These are phyloP conservation scores for Phytopythium ostracodes DNA, from an alignment of 352 stramenopile species.

Conservation along the genomic window DNA sequence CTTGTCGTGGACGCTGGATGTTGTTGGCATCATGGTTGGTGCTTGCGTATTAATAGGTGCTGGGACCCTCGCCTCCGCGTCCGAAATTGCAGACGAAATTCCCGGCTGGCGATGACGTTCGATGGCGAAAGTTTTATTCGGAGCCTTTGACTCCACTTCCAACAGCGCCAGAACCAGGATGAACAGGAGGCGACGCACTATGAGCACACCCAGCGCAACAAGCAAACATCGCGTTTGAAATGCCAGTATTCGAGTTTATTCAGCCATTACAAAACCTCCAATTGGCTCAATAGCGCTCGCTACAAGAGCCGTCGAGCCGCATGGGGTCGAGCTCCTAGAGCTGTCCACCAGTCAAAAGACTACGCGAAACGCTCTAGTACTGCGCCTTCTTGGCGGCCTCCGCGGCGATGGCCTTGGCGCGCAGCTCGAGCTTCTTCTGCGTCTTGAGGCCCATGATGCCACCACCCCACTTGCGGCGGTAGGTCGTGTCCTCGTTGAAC, in stretches of 20 bases:
- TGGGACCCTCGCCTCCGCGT: no score
- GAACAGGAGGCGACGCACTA: no score
- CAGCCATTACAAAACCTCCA: conserved; percentile 34
- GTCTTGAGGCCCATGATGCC: conserved; percentile 99
- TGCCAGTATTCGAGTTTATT: conserved; percentile 26
- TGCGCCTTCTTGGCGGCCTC: conserved; percentile 99
- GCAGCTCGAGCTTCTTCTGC: conserved; percentile 98
- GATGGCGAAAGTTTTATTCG: no score
- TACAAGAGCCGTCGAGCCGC: conserved; percentile 8
- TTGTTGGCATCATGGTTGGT: no score
- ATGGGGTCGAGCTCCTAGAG: conserved; percentile 1
- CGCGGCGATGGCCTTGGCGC: conserved; percentile 95
- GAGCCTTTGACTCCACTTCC: no score
- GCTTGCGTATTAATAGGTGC: no score
- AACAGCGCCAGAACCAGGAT: no score
- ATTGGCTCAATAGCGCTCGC: background rate
- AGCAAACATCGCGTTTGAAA: background rate
- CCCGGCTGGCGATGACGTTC: no score
- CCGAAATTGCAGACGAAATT: no score
- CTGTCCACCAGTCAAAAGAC: conserved; percentile 2
- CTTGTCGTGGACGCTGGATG: no score
- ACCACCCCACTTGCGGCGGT: conserved; percentile 97
- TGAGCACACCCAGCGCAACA: background rate
- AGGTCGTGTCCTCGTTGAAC: conserved; percentile 95
- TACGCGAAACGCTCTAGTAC: conserved; percentile 66